A percentile compares a stretch with the other conserved stretches of the same genome.
These are phyloP conservation scores for Microsporum canis DNA, from an alignment of 2,329 filamentous ascomycete species.

Conservation along the genomic window DNA sequence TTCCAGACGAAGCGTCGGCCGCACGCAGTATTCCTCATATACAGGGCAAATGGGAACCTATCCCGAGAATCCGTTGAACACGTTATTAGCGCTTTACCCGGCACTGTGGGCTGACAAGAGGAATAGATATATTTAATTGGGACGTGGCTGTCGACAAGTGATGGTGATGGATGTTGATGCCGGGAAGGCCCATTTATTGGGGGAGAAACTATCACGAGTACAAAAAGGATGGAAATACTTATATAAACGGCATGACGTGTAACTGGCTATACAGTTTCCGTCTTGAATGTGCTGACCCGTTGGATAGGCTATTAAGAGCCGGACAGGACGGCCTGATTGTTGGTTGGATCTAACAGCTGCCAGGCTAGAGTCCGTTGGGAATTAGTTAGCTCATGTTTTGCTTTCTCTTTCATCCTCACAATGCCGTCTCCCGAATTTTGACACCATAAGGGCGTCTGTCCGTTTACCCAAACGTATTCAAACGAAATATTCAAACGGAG, in stretches of 20 bases:
- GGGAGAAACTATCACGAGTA: neutral
- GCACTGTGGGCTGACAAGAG: slow-evolving; percentile 1
- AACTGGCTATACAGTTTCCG: neutral
- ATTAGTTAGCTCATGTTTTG: neutral
- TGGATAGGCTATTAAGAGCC: neutral
- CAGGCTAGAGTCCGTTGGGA: neutral
- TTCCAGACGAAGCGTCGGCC: neutral
- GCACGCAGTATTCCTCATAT: neutral
- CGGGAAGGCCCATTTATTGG: neutral
- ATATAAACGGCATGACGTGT: neutral
- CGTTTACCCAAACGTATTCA: neutral
- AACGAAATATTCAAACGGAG: neutral
- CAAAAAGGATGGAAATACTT: neutral
- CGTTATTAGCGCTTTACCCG: slow-evolving; percentile 4
- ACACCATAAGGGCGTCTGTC: neutral
- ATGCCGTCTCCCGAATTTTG: neutral
- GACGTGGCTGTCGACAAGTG: neutral
- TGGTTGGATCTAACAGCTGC: neutral
- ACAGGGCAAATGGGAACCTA: neutral
- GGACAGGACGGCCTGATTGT: neutral
- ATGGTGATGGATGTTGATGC: neutral
- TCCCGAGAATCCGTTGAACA: slow-evolving; percentile 3
- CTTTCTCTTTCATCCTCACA: neutral
- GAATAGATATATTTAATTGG: neutral
- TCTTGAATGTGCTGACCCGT: too few relatives aligned